Evolutionary conservation across 306 rosid genomes (phyloP).

Genomic region (Fagus sylvatica): DNA sequence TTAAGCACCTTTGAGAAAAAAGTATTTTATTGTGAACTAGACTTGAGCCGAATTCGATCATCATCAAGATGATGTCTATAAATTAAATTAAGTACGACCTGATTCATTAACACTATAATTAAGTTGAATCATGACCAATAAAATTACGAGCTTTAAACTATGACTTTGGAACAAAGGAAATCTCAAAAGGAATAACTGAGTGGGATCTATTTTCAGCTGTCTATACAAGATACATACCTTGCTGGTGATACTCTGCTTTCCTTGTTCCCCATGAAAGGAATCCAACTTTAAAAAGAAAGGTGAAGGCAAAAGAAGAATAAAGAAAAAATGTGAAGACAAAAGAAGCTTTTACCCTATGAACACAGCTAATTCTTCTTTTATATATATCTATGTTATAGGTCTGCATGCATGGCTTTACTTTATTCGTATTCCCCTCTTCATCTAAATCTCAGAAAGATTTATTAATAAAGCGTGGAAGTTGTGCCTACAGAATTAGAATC

Average conservation of each 20-base stretch:
- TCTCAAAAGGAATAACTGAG: neutral
- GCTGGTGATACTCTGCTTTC: conserved; percentile 51
- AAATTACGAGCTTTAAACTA: neutral
- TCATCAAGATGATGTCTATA: too few relatives aligned
- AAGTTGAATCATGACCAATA: neutral
- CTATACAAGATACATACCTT: neutral
- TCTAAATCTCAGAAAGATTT: neutral
- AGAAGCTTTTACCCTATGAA: conserved; percentile 50
- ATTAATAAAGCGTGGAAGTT: conserved; percentile 10
- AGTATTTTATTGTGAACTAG: too few relatives aligned
- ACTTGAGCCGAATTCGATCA: too few relatives aligned
- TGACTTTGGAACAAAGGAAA: neutral
- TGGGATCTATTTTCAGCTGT: neutral
- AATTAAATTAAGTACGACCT: too few relatives aligned
- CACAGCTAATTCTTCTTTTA: conserved; percentile 39
- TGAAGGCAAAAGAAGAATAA: conserved; percentile 28
- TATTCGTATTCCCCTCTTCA: conserved; percentile 47
- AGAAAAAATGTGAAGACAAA: conserved; percentile 38
- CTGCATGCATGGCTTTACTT: conserved; percentile 38
- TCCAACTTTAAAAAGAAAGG: conserved; percentile 26
- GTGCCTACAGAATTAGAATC: conserved; percentile 26
- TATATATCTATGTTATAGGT: conserved; percentile 12
- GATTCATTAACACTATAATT: too few relatives aligned
- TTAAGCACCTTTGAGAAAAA: too few relatives aligned
- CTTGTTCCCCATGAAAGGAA: conserved; percentile 69